Percentiles rank a stretch among this genome's conserved stretches.
Evolutionary conservation across 768 basidiomycete genomes (phyloP).

Genomic region (Mrakia blollopis): DNA sequence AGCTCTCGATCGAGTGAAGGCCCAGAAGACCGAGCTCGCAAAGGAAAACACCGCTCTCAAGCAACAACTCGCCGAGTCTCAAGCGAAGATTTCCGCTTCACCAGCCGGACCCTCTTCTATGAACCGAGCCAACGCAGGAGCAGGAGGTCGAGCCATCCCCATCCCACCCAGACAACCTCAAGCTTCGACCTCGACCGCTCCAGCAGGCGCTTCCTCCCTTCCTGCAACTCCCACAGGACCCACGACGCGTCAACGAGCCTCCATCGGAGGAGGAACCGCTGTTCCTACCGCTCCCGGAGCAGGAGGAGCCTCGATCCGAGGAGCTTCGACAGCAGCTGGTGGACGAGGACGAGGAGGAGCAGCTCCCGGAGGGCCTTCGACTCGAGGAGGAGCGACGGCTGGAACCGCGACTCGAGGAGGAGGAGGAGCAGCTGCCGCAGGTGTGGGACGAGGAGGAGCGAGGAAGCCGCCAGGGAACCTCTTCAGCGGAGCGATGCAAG

Average conservation of each 20-base stretch:
- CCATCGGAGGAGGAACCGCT: constrained; percentile 14
- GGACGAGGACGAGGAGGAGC: constrained; percentile 5
- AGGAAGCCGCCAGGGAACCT: not conserved
- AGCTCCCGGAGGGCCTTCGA: not conserved
- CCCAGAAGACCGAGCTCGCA: not conserved
- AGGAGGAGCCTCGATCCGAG: constrained; percentile 1
- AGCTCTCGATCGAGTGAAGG: constrained; percentile 8
- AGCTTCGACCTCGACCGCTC: not conserved
- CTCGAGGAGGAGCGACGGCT: constrained; percentile 15
- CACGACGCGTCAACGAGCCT: not conserved
- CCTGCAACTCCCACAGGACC: not conserved
- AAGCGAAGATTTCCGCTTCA: not conserved
- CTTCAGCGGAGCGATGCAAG: constrained; percentile 3
- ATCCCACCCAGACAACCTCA: not conserved
- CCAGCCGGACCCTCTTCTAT: not conserved
- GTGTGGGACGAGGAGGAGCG: not conserved
- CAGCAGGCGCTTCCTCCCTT: not conserved
- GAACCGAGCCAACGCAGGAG: too few species aligned
- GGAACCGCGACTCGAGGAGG: not conserved
- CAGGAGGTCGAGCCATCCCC: not conserved
- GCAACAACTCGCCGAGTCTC: not conserved
- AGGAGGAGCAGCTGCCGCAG: constrained; percentile 13
- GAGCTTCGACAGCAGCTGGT: constrained; percentile 2
- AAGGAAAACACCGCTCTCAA: constrained; percentile 10
- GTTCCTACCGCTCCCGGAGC: not conserved